Base-by-base conservation (phyloP, 2,329 filamentous ascomycete genomes). In the Magnaporthiopsis rhizophila region DNA sequence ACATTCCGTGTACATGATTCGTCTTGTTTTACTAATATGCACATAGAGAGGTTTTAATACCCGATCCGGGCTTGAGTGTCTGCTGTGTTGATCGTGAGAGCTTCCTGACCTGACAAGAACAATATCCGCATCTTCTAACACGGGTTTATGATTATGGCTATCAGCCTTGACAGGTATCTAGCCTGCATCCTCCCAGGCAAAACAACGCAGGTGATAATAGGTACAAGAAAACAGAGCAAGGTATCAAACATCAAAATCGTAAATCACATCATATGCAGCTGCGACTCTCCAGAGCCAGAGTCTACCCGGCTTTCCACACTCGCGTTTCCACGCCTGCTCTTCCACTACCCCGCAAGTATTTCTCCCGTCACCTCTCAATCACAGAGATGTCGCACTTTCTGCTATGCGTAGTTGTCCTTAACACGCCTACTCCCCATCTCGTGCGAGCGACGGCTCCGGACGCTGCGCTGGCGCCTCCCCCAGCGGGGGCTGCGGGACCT, bases 391-490 rank as follows among this genome's bases (percentile, higher is more conserved):
- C 9, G 34, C 2, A 5, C 28, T 30, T 30, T 30, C 28, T 5
- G 28, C 28, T 24, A 87, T 59, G 82, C 79, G 72, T 90, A 91
- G 66, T 90, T 86, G 32, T 90, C 87, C 82, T 90, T 90, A 69
- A 90, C 86, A 15, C 86, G 80, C 64, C 81, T 78, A 69, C 79
- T 50, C 28, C 58, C 63, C 11, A 61, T 18, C 15, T 32, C 81
- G 62, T 80, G 81, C 65, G 83, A 80, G 66, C 82, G 82, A 69
- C 80, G 82, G 67, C 81, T 84, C 15, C 81, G 77, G 26, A 77
- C 78, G 69, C 80, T 83, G 63, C 78, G 77, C 69, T 79, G 83
- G 81, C 79, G 81, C 67, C 76, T 77, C 59, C 75, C 72, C 69
- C 72, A 72, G 24, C 74, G 74, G 65, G 74, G 71, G 64, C 75